Base-by-base conservation (phyloP, 1,139 yeast genomes). In the Debaryomyces robertsiae region DNA sequence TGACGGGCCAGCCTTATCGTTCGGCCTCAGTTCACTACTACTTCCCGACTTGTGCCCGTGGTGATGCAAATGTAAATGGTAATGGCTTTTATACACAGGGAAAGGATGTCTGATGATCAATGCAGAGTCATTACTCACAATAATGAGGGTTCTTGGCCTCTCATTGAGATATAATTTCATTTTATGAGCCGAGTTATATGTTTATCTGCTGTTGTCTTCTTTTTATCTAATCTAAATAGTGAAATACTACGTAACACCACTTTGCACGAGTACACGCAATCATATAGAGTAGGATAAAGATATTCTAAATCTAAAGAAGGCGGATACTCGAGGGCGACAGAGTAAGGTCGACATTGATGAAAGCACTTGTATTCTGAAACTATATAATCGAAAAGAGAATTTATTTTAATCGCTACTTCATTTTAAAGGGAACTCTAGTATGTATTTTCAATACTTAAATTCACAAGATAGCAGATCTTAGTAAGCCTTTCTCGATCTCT, bases 141-240 rank as follows among this genome's bases (percentile, higher is more conserved):
- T 60, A 2, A 82, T 76, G 43, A 81, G 65, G 2, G 85, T 71
- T 39, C 86, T 60, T 2, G 86, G 84, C 14, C 63, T 49, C 41
- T 69, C 76, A 45, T 79, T 75, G 44, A 79, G 62, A 52, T 68
- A 76, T 14, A 80, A 60, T 51, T 63, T 73, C 84, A 79, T 79
- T 13, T 39, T 36, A 29, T 32, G 11, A 17, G 36, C 22, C 23
- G 23, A n/a, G 14, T 25, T 25, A 11, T 6, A 25, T 6, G 28
- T 7, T 19, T 19, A 6, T 19, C 5, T 6, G 22, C 7, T 19
- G 22, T 6, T 19, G 22, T 19, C 5, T 19, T 19, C 5, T 19
- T 7, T 19, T 19, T 19, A 6, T 19, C 22, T n/a, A 7, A 19
- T 19, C 22, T 19, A 19, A n/a, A n/a, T n/a, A n/a, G n/a, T n/a